Evolutionary conservation across 2,329 filamentous ascomycete genomes (phyloP), one percentile per base, ranked within the genome.

Genomic region (Colletotrichum eleusines): DNA sequence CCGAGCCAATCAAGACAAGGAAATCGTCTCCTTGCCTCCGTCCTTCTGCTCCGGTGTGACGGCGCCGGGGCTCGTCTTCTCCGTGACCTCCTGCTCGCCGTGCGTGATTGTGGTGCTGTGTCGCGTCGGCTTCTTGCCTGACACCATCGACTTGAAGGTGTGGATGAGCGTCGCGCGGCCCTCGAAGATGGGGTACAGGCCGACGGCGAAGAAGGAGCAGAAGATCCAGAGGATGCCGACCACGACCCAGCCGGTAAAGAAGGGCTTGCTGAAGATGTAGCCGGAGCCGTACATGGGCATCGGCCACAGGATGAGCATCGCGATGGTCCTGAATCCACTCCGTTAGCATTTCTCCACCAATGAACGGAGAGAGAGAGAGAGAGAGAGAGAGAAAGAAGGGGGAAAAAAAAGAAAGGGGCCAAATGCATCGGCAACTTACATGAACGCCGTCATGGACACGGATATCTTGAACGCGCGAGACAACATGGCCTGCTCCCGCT

Each of bases 271-370:
- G 81, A 96, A 97, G 64, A 97, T 87, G 78, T 97, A 97, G 0
- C 88, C 88, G 0, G 87, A 86, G 14, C 94, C 94, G 77, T 96
- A 97, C 89, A 97, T 90, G 1, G 94, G 94, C 87, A 97, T 95
- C 0, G 95, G 94, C 94, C 94, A 97, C 20, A 97, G 87, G 2
- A 97, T 85, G 0, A 97, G 83, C 66, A 97, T 84, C 0, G 89
- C 86, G 0, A 97, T 72, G 0, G 93, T 92, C 83, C 75, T 63
- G 23, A 0, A n/a, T 6, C 2, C 31, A 2, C 7, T 28, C n/a
- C n/a, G 57, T 71, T 5, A 67, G 57, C 31, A 4, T 4, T 11
- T 7, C 4, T 3, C 5, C 20, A 23, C 4, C 18, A 46, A 9
- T 2, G 16, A 20, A n/a, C n/a, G n/a, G n/a, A n/a, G n/a, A n/a